A percentile compares a stretch with the other conserved stretches of the same genome.
Evolutionary conservation across 2,329 filamentous ascomycete species (phyloP).

Genomic region (Botrytis porri): DNA sequence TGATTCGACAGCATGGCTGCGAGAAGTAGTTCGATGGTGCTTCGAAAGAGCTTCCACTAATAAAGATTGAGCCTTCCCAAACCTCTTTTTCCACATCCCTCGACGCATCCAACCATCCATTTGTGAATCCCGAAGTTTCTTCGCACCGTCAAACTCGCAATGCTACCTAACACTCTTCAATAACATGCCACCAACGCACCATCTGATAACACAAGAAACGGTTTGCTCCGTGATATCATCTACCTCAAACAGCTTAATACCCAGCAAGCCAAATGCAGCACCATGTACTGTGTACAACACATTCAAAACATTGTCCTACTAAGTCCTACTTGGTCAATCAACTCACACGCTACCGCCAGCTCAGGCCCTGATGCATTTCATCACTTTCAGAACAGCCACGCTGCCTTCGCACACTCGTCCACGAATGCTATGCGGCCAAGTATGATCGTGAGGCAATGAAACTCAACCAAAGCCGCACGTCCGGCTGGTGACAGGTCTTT

Average conservation of each 20-base stretch:
- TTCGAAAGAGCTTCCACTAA: background rate
- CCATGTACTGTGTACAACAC: conserved; percentile 24
- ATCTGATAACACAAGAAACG: conserved; percentile 19
- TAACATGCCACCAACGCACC: conserved; percentile 18
- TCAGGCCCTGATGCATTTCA: conserved; percentile 20
- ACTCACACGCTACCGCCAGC: conserved; percentile 17
- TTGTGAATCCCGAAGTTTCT: conserved; percentile 5
- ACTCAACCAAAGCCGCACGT: conserved; percentile 19
- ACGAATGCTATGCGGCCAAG: conserved; percentile 21
- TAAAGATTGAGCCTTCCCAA: background rate
- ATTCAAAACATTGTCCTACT: conserved; percentile 31
- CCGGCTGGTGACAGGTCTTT: conserved; percentile 14
- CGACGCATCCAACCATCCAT: background rate
- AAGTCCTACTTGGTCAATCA: conserved; percentile 22
- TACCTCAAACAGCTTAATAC: conserved; percentile 21
- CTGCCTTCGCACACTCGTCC: conserved; percentile 22
- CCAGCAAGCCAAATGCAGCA: conserved; percentile 16
- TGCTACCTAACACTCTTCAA: conserved; percentile 10
- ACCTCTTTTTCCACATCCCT: background rate
- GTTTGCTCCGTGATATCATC: conserved; percentile 14
- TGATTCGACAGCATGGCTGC: background rate
- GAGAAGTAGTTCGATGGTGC: background rate
- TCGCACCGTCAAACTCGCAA: conserved; percentile 8
- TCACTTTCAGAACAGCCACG: conserved; percentile 20
- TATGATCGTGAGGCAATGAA: conserved; percentile 16